These are phyloP conservation scores for Colletotrichum tropicicola DNA, from an alignment of 2,329 filamentous ascomycete species.

Conservation along the genomic window DNA sequence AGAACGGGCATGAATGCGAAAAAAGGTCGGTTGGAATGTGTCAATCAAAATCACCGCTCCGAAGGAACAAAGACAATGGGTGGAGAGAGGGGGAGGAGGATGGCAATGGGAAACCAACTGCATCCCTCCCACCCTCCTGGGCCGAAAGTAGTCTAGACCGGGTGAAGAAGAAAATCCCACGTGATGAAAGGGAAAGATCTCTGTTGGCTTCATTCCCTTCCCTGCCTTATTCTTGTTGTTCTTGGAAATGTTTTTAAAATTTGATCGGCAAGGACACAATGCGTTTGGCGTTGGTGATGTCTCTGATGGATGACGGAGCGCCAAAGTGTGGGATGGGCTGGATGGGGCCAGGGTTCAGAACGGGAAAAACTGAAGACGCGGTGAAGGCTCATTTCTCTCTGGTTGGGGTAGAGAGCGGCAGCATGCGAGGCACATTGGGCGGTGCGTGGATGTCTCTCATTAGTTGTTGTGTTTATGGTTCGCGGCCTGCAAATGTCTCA, in stretches of 20 bases:
- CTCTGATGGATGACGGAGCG: conserved; percentile 22
- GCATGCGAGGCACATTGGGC: conserved; percentile 9
- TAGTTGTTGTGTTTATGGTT: conserved; percentile 20
- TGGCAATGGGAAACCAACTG: conserved; percentile 6
- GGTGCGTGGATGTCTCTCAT: conserved; percentile 27
- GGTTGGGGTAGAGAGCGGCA: conserved; percentile 1
- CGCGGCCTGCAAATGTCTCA: conserved; percentile 25
- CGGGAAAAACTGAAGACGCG: conserved; percentile 26
- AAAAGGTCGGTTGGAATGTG: conserved; percentile 10
- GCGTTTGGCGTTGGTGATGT: conserved; percentile 30
- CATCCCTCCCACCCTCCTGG: conserved; percentile 1
- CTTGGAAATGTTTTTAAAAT: conserved; percentile 17
- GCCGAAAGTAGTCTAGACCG: conserved; percentile 22
- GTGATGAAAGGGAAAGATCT: conserved; percentile 22
- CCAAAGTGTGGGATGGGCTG: conserved; percentile 15
- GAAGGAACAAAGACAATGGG: conserved; percentile 30
- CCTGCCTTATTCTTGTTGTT: conserved; percentile 2
- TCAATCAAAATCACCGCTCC: conserved; percentile 11
- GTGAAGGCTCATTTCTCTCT: conserved; percentile 19
- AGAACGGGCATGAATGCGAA: conserved; percentile 26
- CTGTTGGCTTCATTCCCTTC: conserved; percentile 2
- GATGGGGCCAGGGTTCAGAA: conserved; percentile 23
- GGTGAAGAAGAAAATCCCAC: conserved; percentile 13
- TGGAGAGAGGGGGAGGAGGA: not conserved
- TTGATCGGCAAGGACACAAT: conserved; percentile 29